Evolutionary conservation across 495 filamentous ascomycete species (phyloP).

Genomic region (Pyrenula aspistea): DNA sequence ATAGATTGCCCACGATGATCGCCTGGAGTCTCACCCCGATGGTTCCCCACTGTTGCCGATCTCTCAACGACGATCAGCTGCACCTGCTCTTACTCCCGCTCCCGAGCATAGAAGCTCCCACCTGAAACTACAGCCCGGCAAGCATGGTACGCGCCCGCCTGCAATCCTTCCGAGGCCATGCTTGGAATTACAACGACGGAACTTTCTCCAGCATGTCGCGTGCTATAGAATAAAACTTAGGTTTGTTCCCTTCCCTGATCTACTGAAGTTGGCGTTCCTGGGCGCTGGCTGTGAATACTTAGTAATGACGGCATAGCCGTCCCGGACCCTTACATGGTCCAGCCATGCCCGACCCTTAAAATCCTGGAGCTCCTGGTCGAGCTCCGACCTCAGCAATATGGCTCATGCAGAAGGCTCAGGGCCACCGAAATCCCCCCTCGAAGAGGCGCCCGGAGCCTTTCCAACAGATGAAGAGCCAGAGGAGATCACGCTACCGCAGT

Average conservation of each 20-base stretch:
- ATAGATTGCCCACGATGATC: too few relatives aligned
- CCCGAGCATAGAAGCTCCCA: too few relatives aligned
- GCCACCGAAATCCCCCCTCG: background rate
- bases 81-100: background rate
- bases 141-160: too few relatives aligned
- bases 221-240: background rate
- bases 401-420: background rate
- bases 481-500: conserved; percentile 20
- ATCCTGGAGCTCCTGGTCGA: background rate
- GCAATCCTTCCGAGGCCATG: too few relatives aligned
- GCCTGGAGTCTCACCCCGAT: too few relatives aligned
- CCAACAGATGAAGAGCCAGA: conserved; percentile 12
- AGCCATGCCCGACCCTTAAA: background rate
- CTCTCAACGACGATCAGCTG: background rate
- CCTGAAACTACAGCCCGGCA: too few relatives aligned
- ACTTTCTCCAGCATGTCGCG: background rate
- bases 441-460: background rate
- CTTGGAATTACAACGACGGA: background rate
- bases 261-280: background rate
- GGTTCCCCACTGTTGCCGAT: background rate
- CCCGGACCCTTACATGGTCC: background rate
- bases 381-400: background rate
- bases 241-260: background rate
- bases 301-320: background rate
- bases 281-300: background rate